phyloP scores from a whole-genome alignment of 2,329 filamentous ascomycete species.

The Fusarium palustre region DNA sequence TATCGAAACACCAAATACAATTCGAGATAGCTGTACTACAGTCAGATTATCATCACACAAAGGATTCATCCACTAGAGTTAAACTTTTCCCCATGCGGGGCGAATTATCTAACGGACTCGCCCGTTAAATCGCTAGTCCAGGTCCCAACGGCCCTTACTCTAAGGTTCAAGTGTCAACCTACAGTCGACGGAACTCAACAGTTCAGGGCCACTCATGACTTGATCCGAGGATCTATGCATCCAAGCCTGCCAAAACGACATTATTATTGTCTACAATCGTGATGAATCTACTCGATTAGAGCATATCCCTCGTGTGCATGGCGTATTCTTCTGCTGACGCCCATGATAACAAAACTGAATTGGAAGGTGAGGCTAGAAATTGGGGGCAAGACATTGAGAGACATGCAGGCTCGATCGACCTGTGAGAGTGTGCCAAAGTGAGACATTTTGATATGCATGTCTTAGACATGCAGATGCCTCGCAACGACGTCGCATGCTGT shows the following conservation, averaged over 20 bases:
- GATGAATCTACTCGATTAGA: not conserved
- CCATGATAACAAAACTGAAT: constrained; percentile 9
- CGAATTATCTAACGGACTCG: constrained; percentile 14
- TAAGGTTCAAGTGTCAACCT: constrained; percentile 1
- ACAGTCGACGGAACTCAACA: not conserved
- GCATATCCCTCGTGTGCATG: not conserved
- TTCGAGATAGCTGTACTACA: constrained; percentile 7
- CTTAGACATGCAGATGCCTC: constrained; percentile 50
- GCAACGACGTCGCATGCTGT: constrained; percentile 43
- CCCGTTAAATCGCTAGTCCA: constrained; percentile 12
- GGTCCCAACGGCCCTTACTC: not conserved
- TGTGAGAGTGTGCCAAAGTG: constrained; percentile 51
- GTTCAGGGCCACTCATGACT: constrained; percentile 15
- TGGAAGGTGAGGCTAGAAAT: constrained; percentile 24
- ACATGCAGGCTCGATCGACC: constrained; percentile 49
- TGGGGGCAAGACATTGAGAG: constrained; percentile 45
- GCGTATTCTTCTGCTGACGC: constrained; percentile 20
- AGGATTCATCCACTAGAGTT: constrained; percentile 17
- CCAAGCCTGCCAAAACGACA: not conserved
- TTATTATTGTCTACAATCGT: not conserved
- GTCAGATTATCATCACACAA: constrained; percentile 35
- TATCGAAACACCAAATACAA: constrained; percentile 7
- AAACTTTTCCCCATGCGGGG: constrained; percentile 23
- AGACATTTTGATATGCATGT: constrained; percentile 54
- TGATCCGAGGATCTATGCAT: constrained; percentile 12